Evolutionary conservation across 2,329 filamentous ascomycete genomes (phyloP).

Genomic region (Metarhizium anisopliae): DNA sequence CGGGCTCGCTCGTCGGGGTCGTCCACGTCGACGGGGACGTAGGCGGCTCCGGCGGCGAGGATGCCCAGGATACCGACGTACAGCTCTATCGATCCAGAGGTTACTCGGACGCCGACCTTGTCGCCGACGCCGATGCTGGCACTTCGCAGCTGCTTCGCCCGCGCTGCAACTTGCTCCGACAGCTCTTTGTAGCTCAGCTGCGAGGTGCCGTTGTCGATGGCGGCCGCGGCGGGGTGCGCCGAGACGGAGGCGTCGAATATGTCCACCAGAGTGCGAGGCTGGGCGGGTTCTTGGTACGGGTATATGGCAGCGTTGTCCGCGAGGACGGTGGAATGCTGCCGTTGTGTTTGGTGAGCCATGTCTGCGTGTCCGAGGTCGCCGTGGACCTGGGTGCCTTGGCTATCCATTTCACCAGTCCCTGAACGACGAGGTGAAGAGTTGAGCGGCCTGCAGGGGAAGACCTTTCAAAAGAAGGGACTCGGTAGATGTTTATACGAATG

Average conservation of each 20-base stretch:
- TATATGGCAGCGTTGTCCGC: conserved; percentile 4
- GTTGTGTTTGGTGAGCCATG: neutral
- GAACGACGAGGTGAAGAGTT: neutral
- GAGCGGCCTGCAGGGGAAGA: too few relatives aligned
- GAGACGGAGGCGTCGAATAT: conserved; percentile 9
- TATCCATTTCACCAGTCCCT: neutral
- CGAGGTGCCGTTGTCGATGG: conserved; percentile 10
- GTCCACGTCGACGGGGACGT: conserved; percentile 15
- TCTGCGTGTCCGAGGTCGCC: neutral
- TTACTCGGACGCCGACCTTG: conserved; percentile 11
- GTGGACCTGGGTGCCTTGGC: neutral
- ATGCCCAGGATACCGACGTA: conserved; percentile 12
- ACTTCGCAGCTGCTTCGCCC: conserved; percentile 5
- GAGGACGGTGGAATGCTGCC: neutral
- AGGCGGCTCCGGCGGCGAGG: conserved; percentile 11
- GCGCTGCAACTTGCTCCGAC: conserved; percentile 1
- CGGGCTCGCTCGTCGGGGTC: conserved; percentile 13
- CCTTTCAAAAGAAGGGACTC: too few relatives aligned
- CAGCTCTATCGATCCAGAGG: conserved; percentile 11
- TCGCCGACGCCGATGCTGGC: conserved; percentile 11
- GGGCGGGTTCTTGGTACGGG: conserved; percentile 2
- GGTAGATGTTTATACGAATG: too few relatives aligned
- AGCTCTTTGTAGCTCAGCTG: conserved; percentile 9
- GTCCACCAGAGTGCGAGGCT: conserved; percentile 11
- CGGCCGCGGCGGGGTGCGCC: conserved; percentile 5